These are phyloP conservation scores for Blastobotrys malaysiensis DNA, from an alignment of 1,139 yeast species.

Conservation along the genomic window DNA sequence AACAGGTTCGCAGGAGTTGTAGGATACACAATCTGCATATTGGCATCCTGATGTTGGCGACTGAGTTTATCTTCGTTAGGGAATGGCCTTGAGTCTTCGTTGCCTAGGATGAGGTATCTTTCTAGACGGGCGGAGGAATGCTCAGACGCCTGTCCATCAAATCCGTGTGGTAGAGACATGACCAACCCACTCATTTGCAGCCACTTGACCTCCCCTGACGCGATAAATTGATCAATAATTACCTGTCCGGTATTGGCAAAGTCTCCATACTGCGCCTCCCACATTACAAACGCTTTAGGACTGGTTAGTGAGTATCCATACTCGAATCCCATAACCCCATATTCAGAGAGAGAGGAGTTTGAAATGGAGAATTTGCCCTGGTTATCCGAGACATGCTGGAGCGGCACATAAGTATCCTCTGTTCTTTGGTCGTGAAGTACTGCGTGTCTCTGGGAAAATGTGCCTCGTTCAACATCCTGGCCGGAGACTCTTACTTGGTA, in stretches of 20 bases:
- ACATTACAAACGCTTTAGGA: constrained; percentile 89
- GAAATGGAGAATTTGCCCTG: constrained; percentile 83
- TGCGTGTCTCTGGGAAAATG: constrained; percentile 97
- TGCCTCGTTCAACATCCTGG: constrained; percentile 99
- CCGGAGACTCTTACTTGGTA: constrained; percentile 94
- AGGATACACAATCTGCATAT: constrained; percentile 95
- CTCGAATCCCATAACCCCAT: constrained; percentile 97
- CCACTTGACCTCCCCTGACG: constrained; percentile 96
- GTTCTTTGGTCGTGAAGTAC: constrained; percentile 90
- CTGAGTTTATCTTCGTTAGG: constrained; percentile 80
- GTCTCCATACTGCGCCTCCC: constrained; percentile 99
- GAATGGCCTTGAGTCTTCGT: constrained; percentile 90
- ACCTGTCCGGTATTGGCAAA: constrained; percentile 98
- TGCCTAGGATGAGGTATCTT: constrained; percentile 88
- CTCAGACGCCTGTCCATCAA: constrained; percentile 99
- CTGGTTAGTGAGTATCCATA: constrained; percentile 94
- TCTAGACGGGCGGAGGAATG: constrained; percentile 95
- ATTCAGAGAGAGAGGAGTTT: constrained; percentile 91
- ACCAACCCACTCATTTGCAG: constrained; percentile 95
- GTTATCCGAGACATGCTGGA: constrained; percentile 65
- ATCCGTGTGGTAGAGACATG: constrained; percentile 92
- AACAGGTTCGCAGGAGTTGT: constrained; percentile 92
- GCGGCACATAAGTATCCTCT: constrained; percentile 75
- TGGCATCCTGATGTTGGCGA: constrained; percentile 96
- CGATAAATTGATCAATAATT: constrained; percentile 86